Evolutionary conservation across 2,329 filamentous ascomycete genomes (phyloP).

Genomic region (Aspergillus floridensis): DNA sequence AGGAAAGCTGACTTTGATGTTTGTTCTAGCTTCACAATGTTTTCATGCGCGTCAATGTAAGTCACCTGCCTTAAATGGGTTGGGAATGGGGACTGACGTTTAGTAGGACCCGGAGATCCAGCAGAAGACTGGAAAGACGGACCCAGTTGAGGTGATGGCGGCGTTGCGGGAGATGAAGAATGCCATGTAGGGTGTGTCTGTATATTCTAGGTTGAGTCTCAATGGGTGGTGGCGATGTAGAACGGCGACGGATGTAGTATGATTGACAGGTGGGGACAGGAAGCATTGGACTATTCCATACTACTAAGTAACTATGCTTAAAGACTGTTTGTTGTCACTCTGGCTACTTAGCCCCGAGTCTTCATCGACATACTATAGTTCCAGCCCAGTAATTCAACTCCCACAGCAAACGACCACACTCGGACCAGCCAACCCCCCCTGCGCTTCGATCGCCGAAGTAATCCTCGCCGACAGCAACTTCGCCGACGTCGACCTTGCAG

Average conservation of each 20-base stretch:
- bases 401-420: too few relatives aligned
- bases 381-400: too few relatives aligned
- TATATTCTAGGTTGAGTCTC: too few relatives aligned
- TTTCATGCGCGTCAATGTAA: constrained; percentile 84
- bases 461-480: not conserved
- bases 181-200: constrained; percentile 31
- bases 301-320: too few relatives aligned
- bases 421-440: not conserved
- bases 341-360: too few relatives aligned
- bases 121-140: constrained; percentile 75
- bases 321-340: too few relatives aligned
- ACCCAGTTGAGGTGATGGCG: constrained; percentile 80
- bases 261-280: too few relatives aligned
- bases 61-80: constrained; percentile 26
- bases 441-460: not conserved
- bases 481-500: not conserved
- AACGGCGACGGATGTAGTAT: too few relatives aligned
- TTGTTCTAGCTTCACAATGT: constrained; percentile 76
- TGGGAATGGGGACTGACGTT: constrained; percentile 11
- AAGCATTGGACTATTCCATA: too few relatives aligned
- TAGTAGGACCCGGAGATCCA: constrained; percentile 75
- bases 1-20: not conserved
- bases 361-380: too few relatives aligned
- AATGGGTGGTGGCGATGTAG: too few relatives aligned
- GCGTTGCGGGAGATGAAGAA: constrained; percentile 85